Base-by-base conservation (phyloP, 805 yeast genomes). In the Yarrowia keelungensis region DNA sequence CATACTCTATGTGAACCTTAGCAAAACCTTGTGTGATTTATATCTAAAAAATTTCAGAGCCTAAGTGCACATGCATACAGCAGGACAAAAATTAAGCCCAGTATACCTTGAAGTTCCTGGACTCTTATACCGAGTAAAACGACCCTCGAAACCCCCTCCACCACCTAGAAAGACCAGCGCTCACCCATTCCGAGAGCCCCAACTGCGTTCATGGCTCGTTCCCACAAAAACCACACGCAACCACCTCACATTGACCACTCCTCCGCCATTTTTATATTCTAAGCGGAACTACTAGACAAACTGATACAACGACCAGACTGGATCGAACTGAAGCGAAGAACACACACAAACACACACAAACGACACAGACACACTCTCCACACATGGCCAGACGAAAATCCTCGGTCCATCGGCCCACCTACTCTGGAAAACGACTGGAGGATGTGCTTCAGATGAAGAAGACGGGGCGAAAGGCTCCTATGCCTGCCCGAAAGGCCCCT, bases 321-420 rank as follows among this genome's bases (percentile, higher is more conserved):
- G 61, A 39, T 22, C 45, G 26, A 16, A 19, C 35, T 5, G 41
- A 42, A 26, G 22, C 22, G 15, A 15, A 19, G 12, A 19, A 39
- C 38, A 38, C n/a, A 15, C 14, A 14, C 26, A 36, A 36, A 51
- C 43, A 51, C 11, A 8, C 14, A 36, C 16, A 11, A 36, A 51
- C 42, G 7, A 36, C 16, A 22, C 5, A 42, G 12, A 56, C 47
- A 56, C 12, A 38, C 46, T 14, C 16, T 19, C 9, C 47, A 58
- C 64, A 26, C 41, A 62, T 62, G 67, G 67, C 67, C 38, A 19
- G 56, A 62, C 16, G 67, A 47, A 62, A 62, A 62, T 49, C 67
- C 45, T 62, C 67, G 54, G 56, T 47, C 56, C 67, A 62, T 41
- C 67, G 67, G 56, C 67, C 67, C 38, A 47, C 54, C 47, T 62